Base-by-base conservation (phyloP, 495 filamentous ascomycete genomes). In the Aspergillus sparsus region DNA sequence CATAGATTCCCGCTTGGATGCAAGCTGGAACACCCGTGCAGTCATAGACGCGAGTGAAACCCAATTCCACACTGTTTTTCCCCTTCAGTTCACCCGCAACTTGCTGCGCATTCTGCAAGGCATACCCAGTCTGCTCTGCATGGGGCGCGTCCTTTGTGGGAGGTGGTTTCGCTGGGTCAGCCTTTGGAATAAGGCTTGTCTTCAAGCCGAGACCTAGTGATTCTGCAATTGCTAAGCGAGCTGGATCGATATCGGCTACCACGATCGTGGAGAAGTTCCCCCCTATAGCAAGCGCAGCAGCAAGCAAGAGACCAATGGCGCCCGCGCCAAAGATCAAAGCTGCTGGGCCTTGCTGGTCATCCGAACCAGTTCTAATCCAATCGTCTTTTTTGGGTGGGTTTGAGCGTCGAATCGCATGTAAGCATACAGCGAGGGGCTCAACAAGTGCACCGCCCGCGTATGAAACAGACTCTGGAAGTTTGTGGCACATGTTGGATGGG, bases 1-100 rank as follows among this genome's bases (percentile, higher is more conserved):
- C 89, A 64, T 93, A 96, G 45, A 97, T 90, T 3, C 87, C 85
- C 1, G 92, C 89, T 71, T 96, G 91, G 63, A 94, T 85, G 69
- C 91, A 95, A 3, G 86, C 78, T 37, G 92, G 90, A 53, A 93
- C 91, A 46, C 93, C 93, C 0, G 93, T 97, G 71, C 93, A 97
- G 67, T 97, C 93, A 66, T 96, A 95, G 7, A 91, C 86, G 7
- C 88, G 77, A 61, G 91, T 87, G 18, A 95, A 86, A 18, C 90
- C 90, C 3, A 85, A 80, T 11, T 83, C 74, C 11, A 79, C 77
- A 27, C 80, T 78, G 0, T 82, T 80, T 9, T 69, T 68, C 33
- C 65, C 61, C 21, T 70, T 73, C 16, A 81, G 55, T 11, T 66
- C 68, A 3, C 70, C 79, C 1, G 83, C 78, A n/a, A 82, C 74